Evolutionary conservation across 345 rosid genomes (phyloP).

Genomic region (Murraya koenigii): DNA sequence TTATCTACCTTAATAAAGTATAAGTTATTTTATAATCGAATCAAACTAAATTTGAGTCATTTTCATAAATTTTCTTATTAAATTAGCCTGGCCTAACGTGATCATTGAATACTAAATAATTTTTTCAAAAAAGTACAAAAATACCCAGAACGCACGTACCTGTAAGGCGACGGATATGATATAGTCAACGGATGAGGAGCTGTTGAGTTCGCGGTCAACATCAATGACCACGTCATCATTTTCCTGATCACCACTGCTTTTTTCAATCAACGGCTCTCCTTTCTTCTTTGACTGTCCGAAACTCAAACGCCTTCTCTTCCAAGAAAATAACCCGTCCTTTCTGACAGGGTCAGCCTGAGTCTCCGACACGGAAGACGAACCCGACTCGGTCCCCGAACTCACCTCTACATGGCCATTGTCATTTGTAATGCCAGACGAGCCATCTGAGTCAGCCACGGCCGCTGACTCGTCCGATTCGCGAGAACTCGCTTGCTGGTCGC

Average conservation of each 20-base stretch:
- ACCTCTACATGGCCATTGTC: not conserved
- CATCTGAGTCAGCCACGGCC: not conserved
- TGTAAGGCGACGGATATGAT: not conserved
- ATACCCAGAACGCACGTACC: not conserved
- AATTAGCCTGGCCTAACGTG: no score
- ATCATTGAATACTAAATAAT: no score
- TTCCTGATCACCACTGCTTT: not conserved
- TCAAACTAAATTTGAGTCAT: no score
- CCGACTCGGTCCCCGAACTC: constrained; percentile 9
- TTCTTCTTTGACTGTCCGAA: constrained; percentile 6
- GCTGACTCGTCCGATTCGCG: constrained; percentile 4
- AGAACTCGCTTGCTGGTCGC: not conserved
- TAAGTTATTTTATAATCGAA: no score
- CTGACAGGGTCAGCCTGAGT: constrained; percentile 1
- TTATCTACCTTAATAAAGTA: no score
- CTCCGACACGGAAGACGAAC: constrained; percentile 8
- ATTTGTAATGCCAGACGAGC: not conserved
- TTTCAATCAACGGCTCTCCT: not conserved
- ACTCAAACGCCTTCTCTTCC: constrained; percentile 24
- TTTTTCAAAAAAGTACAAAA: no score
- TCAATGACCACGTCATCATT: not conserved
- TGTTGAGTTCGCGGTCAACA: not conserved
- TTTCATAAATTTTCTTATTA: no score
- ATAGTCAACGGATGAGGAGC: not conserved
- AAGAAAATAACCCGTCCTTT: not conserved